phyloP scores from a whole-genome alignment of 208 protist species.

The Leishmania major region DNA sequence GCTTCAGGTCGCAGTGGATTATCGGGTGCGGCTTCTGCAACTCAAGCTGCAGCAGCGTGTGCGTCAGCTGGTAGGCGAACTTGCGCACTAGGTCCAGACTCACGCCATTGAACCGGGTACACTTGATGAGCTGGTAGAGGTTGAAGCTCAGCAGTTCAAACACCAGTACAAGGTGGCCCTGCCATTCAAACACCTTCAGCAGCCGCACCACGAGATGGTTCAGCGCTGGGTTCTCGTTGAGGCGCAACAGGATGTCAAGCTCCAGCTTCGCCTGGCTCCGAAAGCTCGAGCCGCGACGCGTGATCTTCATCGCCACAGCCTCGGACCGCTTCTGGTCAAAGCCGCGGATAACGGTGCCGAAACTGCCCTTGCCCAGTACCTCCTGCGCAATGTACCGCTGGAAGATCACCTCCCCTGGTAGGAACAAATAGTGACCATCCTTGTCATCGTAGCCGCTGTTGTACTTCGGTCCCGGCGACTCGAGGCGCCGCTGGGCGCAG shows the following conservation, averaged over 20 bases:
- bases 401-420: slow-evolving; percentile 83
- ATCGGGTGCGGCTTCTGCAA: slow-evolving; percentile 86
- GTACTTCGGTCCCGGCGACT: slow-evolving; percentile 71
- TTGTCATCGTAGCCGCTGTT: slow-evolving; percentile 91
- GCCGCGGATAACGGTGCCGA: slow-evolving; percentile 90
- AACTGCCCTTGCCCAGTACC: slow-evolving; percentile 90
- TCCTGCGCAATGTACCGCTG: slow-evolving; percentile 87
- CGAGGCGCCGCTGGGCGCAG: slow-evolving; percentile 62
- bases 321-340: slow-evolving; percentile 84
- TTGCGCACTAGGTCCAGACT: slow-evolving; percentile 88
- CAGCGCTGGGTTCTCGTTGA: slow-evolving; percentile 66
- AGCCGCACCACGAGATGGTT: slow-evolving; percentile 85
- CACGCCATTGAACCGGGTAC: slow-evolving; percentile 87
- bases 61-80: slow-evolving; percentile 95
- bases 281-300: slow-evolving; percentile 82
- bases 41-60: slow-evolving; percentile 90
- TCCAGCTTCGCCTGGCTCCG: slow-evolving; percentile 85
- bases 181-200: slow-evolving; percentile 90
- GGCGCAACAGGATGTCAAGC: slow-evolving; percentile 76
- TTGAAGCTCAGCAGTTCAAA: slow-evolving; percentile 98
- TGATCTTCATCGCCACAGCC: slow-evolving; percentile 91
- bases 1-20: slow-evolving; percentile 99
- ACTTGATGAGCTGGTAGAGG: slow-evolving; percentile 97
- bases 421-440: slow-evolving; percentile 89
- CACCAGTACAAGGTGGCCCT: slow-evolving; percentile 96